phyloP scores from a whole-genome alignment of 2,329 filamentous ascomycete species.

The Blastomyces silverae region DNA sequence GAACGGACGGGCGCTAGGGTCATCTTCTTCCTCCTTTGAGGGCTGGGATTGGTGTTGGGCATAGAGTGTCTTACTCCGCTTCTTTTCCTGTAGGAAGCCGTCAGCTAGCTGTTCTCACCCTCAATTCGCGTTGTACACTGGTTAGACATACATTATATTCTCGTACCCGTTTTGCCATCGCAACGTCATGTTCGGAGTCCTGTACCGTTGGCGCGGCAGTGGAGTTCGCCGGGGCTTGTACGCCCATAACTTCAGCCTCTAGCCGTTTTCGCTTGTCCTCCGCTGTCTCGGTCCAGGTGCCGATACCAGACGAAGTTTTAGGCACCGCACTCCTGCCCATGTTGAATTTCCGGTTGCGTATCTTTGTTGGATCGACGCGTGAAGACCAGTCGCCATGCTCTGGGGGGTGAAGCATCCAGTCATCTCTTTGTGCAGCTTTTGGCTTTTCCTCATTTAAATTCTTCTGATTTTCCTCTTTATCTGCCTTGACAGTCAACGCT shows the following conservation, averaged over 20 bases:
- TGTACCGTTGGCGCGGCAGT: constrained; percentile 4
- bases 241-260: constrained; percentile 73
- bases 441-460: constrained; percentile 28
- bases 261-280: constrained; percentile 75
- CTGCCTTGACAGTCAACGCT: neutral
- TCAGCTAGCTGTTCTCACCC: constrained; percentile 4
- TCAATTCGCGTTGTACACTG: neutral
- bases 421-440: constrained; percentile 60
- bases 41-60: constrained; percentile 18
- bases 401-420: constrained; percentile 72
- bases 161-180: constrained; percentile 19
- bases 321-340: constrained; percentile 55
- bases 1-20: constrained; percentile 82
- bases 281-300: constrained; percentile 84
- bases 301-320: constrained; percentile 37
- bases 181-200: constrained; percentile 14
- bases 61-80: constrained; percentile 20
- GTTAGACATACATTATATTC: constrained; percentile 23
- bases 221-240: constrained; percentile 38
- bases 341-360: constrained; percentile 73
- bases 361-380: constrained; percentile 70
- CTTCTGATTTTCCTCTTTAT: constrained; percentile 1
- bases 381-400: constrained; percentile 47
- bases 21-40: constrained; percentile 69
- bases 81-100: constrained; percentile 17